Conservation (phyloP, 179 eudicot species). For the Drosera spatulata region DNA sequence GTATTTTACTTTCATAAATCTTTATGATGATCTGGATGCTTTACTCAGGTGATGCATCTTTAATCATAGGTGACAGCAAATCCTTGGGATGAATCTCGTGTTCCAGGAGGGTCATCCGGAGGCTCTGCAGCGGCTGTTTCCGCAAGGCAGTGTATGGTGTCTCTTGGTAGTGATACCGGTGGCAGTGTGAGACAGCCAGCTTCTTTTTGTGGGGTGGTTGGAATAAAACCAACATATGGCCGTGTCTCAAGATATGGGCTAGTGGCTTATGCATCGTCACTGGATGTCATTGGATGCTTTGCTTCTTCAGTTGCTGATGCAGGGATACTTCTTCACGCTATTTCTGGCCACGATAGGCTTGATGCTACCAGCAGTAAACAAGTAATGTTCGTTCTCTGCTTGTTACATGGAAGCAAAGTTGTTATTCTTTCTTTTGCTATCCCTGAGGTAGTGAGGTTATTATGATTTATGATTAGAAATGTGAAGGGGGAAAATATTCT, state of each 20-base stretch:
- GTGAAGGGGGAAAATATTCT: too few species aligned
- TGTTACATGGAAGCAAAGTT: neutral
- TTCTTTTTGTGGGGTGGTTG: constrained; percentile 97
- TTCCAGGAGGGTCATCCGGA: constrained; percentile 99
- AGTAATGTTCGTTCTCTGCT: constrained; percentile 25
- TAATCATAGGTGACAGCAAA: constrained; percentile 88
- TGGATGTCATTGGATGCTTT: constrained; percentile 95
- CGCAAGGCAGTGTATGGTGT: constrained; percentile 91
- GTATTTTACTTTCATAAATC: too few species aligned
- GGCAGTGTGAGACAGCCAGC: constrained; percentile 99
- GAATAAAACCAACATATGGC: constrained; percentile 95
- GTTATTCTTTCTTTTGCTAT: too few species aligned
- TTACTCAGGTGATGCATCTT: constrained; percentile 71
- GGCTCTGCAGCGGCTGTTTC: constrained; percentile 99
- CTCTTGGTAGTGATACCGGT: constrained; percentile 96
- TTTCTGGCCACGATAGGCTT: constrained; percentile 82
- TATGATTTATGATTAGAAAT: too few species aligned
- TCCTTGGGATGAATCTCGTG: constrained; percentile 94
- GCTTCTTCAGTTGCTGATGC: constrained; percentile 98
- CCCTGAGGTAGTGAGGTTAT: too few species aligned
- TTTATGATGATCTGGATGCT: constrained; percentile 33
- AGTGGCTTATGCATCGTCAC: constrained; percentile 93
- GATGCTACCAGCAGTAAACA: constrained; percentile 85
- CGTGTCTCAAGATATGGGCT: constrained; percentile 98
- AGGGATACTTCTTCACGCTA: constrained; percentile 68